phyloP scores from a whole-genome alignment of 2,329 filamentous ascomycete species.

The Sarocladium strictum region DNA sequence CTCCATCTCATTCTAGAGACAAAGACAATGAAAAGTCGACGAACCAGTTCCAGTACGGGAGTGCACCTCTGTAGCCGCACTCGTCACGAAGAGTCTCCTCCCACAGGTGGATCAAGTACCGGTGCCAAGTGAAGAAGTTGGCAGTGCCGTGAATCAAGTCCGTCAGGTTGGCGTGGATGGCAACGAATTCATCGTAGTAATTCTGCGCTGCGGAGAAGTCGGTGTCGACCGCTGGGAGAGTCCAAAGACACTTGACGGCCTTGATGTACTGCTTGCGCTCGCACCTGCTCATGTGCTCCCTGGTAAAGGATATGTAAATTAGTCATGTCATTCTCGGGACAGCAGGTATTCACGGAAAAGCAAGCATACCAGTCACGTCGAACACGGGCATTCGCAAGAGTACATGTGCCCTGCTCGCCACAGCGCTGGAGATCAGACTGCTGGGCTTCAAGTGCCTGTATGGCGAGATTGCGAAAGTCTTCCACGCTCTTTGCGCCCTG shows the following conservation, averaged over 20 bases:
- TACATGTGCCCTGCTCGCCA: conserved; percentile 3
- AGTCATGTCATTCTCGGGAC: background rate
- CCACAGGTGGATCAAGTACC: conserved; percentile 13
- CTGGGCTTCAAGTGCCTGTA: background rate
- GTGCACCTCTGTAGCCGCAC: conserved; percentile 14
- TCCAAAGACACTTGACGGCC: conserved; percentile 13
- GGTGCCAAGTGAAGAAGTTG: conserved; percentile 14
- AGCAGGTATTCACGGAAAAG: background rate
- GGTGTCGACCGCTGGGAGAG: conserved; percentile 11
- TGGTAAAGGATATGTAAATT: conserved; percentile 8
- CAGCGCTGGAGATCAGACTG: background rate
- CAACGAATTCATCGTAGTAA: conserved; percentile 17
- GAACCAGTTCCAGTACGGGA: conserved; percentile 31
- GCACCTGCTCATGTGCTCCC: conserved; percentile 17
- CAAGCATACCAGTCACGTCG: conserved; percentile 7
- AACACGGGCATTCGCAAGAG: conserved; percentile 6
- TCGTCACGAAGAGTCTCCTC: conserved; percentile 14
- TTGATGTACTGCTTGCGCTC: conserved; percentile 15
- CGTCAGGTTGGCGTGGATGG: conserved; percentile 15
- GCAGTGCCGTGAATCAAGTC: conserved; percentile 11
- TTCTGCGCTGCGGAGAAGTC: conserved; percentile 12
- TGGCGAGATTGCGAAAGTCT: conserved; percentile 2
- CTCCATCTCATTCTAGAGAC: background rate
- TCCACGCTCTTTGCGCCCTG: background rate
- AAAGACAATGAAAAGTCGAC: conserved; percentile 7